These are phyloP conservation scores for Leishmania gerbilli DNA, from an alignment of 208 protist species.

Conservation along the genomic window DNA sequence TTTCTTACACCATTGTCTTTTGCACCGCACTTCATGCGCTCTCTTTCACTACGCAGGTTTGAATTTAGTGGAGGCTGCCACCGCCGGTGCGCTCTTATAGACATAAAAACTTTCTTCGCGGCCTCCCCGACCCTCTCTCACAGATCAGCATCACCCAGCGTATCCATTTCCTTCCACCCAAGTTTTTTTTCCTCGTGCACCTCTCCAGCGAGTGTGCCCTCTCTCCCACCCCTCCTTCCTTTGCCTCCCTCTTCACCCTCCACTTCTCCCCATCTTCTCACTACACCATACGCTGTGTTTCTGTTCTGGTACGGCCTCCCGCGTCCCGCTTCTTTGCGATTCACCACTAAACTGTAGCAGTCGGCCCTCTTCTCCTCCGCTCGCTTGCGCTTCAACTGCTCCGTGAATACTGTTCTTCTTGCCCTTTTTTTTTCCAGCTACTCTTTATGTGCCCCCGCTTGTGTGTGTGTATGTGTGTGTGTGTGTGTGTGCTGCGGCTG, in stretches of 20 bases:
- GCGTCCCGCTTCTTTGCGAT: too few relatives aligned
- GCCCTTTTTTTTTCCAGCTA: background rate
- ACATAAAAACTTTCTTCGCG: background rate
- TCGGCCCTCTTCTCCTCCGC: background rate
- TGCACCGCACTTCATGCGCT: background rate
- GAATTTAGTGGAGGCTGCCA: background rate
- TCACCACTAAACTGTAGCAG: background rate
- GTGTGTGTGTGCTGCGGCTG: background rate
- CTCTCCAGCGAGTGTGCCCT: background rate
- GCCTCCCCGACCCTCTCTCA: background rate
- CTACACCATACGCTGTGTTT: background rate
- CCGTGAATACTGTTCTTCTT: slow-evolving; percentile 3
- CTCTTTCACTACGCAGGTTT: background rate
- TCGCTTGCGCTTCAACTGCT: background rate
- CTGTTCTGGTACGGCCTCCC: background rate
- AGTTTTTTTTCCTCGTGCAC: background rate
- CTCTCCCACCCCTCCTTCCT: background rate
- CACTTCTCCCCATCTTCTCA: background rate
- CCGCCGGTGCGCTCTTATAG: background rate
- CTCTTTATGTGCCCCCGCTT: background rate
- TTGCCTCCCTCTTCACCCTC: background rate
- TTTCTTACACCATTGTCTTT: background rate
- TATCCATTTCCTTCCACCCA: background rate
- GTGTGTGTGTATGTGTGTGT: background rate
- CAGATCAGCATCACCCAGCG: background rate